phyloP scores from a whole-genome alignment of 805 yeast species.

The Candida glaebosa region DNA sequence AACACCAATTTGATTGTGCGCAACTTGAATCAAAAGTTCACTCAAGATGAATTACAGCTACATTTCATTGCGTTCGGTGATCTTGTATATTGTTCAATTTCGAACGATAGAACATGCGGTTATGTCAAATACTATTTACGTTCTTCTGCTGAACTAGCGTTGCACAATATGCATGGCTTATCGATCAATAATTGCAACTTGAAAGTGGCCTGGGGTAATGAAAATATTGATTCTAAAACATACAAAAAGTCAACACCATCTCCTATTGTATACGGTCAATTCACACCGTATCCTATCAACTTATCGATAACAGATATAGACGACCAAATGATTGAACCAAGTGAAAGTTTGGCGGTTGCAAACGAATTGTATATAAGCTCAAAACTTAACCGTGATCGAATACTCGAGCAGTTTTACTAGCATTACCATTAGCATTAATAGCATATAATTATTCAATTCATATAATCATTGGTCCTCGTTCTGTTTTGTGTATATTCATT shows the following conservation, averaged over 20 bases:
- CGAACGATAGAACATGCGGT: conserved; percentile 20
- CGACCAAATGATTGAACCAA: conserved; percentile 12
- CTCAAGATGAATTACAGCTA: conserved; percentile 58
- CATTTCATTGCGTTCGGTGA: conserved; percentile 66
- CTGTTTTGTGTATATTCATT: too few species aligned
- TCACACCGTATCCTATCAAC: conserved; percentile 10
- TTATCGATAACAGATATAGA: conserved; percentile 6
- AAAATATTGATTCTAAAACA: conserved; percentile 13
- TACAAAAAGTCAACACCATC: conserved; percentile 13
- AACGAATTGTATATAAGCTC: conserved; percentile 16
- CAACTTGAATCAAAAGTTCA: conserved; percentile 56
- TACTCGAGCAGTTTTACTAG: conserved; percentile 7
- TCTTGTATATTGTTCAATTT: conserved; percentile 22
- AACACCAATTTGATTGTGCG: conserved; percentile 75
- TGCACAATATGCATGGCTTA: conserved; percentile 29
- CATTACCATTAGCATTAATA: background rate
- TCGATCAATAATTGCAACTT: conserved; percentile 26
- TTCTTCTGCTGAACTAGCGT: conserved; percentile 35
- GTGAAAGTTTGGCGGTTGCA: conserved; percentile 14
- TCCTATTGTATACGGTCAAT: conserved; percentile 19
- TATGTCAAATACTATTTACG: conserved; percentile 26
- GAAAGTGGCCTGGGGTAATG: conserved; percentile 29
- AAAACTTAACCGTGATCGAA: conserved; percentile 11
- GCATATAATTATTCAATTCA: background rate
- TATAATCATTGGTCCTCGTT: too few species aligned